phyloP scores from a whole-genome alignment of 2,329 filamentous ascomycete species.

The Diplodia mutila region DNA sequence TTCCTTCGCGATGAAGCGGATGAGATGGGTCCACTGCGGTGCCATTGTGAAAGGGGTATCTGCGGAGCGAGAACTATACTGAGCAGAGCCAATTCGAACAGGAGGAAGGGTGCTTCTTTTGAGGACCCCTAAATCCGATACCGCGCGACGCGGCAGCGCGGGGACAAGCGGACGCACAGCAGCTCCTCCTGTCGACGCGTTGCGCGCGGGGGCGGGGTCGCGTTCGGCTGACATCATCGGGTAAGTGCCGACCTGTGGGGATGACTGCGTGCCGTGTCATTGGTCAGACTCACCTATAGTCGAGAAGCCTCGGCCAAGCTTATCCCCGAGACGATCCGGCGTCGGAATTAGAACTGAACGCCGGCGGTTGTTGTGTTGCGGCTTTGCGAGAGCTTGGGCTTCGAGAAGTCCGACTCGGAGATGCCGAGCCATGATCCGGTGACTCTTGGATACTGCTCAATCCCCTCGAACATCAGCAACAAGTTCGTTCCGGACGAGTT shows the following conservation, averaged over 20 bases:
- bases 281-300: not conserved
- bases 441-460: not conserved
- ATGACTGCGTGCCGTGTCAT: not conserved
- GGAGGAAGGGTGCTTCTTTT: slow-evolving; percentile 1
- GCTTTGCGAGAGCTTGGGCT: not conserved
- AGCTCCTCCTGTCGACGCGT: not conserved
- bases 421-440: not conserved
- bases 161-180: not conserved
- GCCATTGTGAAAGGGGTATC: not conserved
- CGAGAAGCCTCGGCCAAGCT: not conserved
- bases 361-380: not conserved
- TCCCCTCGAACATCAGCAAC: not conserved
- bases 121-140: slow-evolving; percentile 6
- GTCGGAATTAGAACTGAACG: slow-evolving; percentile 7
- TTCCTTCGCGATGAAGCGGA: slow-evolving; percentile 49
- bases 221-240: slow-evolving; percentile 22
- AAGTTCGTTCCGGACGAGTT: too few species aligned
- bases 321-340: slow-evolving; percentile 5
- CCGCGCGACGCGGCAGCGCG: not conserved
- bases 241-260: slow-evolving; percentile 1
- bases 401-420: not conserved
- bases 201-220: slow-evolving; percentile 3
- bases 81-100: not conserved
- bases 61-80: not conserved
- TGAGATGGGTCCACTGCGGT: slow-evolving; percentile 45